Conservation (phyloP, 495 filamentous ascomycete species). For the Tuber brumale region DNA sequence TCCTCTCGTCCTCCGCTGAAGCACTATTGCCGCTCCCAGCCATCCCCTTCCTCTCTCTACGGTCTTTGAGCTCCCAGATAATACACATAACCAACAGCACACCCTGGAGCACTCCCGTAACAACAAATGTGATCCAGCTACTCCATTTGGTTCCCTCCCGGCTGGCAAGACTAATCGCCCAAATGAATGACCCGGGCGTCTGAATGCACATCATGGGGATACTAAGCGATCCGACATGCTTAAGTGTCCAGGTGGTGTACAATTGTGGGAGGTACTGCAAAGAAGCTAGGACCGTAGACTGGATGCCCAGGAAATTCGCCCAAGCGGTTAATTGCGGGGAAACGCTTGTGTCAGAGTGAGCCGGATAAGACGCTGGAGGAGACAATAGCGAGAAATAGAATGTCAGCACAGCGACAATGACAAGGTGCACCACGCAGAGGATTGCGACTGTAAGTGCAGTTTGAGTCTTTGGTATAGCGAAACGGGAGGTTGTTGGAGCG, state of each 20-base stretch:
- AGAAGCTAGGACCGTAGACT: slow-evolving; percentile 67
- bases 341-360: slow-evolving; percentile 6
- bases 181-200: slow-evolving; percentile 83
- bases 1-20: slow-evolving; percentile 26
- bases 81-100: slow-evolving; percentile 73
- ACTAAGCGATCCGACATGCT: slow-evolving; percentile 78
- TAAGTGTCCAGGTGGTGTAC: slow-evolving; percentile 75
- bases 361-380: background rate
- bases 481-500: slow-evolving; percentile 42
- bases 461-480: slow-evolving; percentile 50
- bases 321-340: slow-evolving; percentile 61
- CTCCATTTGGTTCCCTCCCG: slow-evolving; percentile 89
- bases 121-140: slow-evolving; percentile 79
- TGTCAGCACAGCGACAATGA: slow-evolving; percentile 54
- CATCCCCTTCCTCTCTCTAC: slow-evolving; percentile 23
- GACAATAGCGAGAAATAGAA: slow-evolving; percentile 42
- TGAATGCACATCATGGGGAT: slow-evolving; percentile 99
- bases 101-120: slow-evolving; percentile 82
- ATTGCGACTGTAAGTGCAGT: slow-evolving; percentile 67
- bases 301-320: slow-evolving; percentile 77
- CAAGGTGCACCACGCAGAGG: slow-evolving; percentile 63
- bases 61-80: slow-evolving; percentile 57
- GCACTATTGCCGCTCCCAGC: slow-evolving; percentile 11
- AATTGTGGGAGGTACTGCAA: slow-evolving; percentile 95
- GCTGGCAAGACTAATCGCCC: slow-evolving; percentile 74